Evolutionary conservation across 2,329 filamentous ascomycete genomes (phyloP), one percentile per base, ranked within the genome.

Genomic region (Ascochyta koolunga): DNA sequence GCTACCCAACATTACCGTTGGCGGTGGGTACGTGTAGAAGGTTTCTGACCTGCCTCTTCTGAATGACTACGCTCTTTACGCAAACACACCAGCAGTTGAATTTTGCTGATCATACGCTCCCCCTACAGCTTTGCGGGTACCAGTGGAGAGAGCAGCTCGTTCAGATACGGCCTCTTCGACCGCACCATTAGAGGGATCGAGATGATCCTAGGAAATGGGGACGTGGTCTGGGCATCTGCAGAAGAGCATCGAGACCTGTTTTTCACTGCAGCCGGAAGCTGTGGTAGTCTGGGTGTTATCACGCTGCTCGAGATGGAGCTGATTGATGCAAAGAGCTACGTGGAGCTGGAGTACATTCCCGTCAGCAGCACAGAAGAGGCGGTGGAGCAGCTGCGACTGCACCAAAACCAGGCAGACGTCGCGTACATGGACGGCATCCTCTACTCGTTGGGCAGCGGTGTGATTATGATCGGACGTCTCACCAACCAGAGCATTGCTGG

Each of bases 401-500:
- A 80, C 25, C 78, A 76, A 5, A 50, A 65, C 0, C 72, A 80
- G 37, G 57, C 66, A 0, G 58, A 64, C 1, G 72, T 79, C n/a
- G 87, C 91, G 56, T 92, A 86, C 60, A 78, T 93, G 2, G 89
- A 91, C 54, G 88, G 81, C 1, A 88, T 91, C 37, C 76, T 86
- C n/a, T 90, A 83, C 67, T 80, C 83, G 0, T 73, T 75, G 13
- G 75, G 78, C 16, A 77, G 77, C 5, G 83, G 84, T 0, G 79
- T 89, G 1, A 74, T 90, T 37, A 87, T 88, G 68, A 78, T 80
- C 0, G 89, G 89, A 0, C 78, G 77, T 9, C 74, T 89, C 15
- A 80, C 80, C 0, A 77, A 88, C 44, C 67, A 76, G 0, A 56
- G 79, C 0, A 79, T 79, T 0, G 49, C 67, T 5, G 63, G 59